phyloP scores from a whole-genome alignment of 345 rosid genomes.

The Ceriops decandra region DNA sequence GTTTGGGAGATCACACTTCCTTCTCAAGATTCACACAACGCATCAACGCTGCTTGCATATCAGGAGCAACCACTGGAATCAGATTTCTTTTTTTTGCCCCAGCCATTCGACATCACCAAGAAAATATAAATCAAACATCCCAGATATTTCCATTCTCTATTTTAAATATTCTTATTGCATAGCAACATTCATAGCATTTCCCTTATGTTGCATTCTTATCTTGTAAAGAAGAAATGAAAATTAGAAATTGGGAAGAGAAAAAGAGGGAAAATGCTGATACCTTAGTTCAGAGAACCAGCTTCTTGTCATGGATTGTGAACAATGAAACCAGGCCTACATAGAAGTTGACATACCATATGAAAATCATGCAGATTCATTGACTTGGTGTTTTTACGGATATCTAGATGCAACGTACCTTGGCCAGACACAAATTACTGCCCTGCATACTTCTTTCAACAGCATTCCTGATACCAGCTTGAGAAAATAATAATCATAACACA shows the following conservation, averaged over 20 bases:
- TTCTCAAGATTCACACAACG: conserved; percentile 65
- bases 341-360: conserved; percentile 11
- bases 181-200: too few species aligned
- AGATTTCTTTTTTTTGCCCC: conserved; percentile 64
- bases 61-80: conserved; percentile 49
- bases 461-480: conserved; percentile 25
- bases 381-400: conserved; percentile 5
- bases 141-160: not conserved
- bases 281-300: conserved; percentile 67
- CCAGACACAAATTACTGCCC: conserved; percentile 47
- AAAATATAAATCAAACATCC: not conserved
- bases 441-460: conserved; percentile 43
- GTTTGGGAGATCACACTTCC: conserved; percentile 75
- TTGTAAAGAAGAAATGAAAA: too few species aligned
- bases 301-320: conserved; percentile 73
- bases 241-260: too few species aligned
- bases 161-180: too few species aligned
- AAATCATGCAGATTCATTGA: not conserved
- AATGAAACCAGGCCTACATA: conserved; percentile 68
- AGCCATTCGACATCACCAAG: conserved; percentile 52
- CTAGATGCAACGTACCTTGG: conserved; percentile 42
- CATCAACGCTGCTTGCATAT: conserved; percentile 50
- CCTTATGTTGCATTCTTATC: too few species aligned
- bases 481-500: not conserved
- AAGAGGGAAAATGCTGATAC: conserved; percentile 24